Base-by-base conservation (phyloP, 1,139 yeast genomes). In the Kurtzmaniella natalensis region DNA sequence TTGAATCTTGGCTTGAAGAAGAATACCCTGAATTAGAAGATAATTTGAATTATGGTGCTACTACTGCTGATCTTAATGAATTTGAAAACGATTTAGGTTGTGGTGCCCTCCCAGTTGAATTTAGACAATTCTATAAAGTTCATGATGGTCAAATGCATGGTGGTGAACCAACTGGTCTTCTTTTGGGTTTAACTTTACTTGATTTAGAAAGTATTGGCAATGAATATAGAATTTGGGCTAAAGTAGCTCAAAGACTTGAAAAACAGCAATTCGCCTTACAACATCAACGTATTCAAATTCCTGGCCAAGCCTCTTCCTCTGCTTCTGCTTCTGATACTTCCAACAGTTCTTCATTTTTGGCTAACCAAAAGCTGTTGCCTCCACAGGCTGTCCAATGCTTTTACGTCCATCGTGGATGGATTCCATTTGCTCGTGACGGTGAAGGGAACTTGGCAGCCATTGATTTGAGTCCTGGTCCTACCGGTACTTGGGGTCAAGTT, bases 101-200 rank as follows among this genome's bases (percentile, higher is more conserved):
- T 44, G 72, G 74, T 1, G 64, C 76, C 19, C 66, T 85, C 35
- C 94, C 95, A 2, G 61, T 71, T 3, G 94, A 83, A 45, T 81
- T 85, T 33, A 76, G 92, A 47, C 92, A 81, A 50, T 78, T 83
- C 38, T 80, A 74, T 55, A 76, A 76, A 54, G 65, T 78, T 39
- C 92, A 84, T 53, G 95, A 85, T 53, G 95, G 95, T 39, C 94
- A 85, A 59, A 79, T 82, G 43, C 61, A 78, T 30, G 83, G 86
- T 32, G 89, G 89, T 13, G 71, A 72, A 46, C 87, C 88, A 15
- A 74, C 83, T 2, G 95, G 95, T 3, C 64, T 83, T 35, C 56
- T 85, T 32, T 79, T 80, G 67, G 89, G 94, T 16, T 65, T 81
- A 49, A 75, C 79, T 4, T 65, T 84, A 33, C 62, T 85, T 47